Base-by-base conservation (phyloP, 2,329 filamentous ascomycete species). In the Cladophialophora psammophila region DNA sequence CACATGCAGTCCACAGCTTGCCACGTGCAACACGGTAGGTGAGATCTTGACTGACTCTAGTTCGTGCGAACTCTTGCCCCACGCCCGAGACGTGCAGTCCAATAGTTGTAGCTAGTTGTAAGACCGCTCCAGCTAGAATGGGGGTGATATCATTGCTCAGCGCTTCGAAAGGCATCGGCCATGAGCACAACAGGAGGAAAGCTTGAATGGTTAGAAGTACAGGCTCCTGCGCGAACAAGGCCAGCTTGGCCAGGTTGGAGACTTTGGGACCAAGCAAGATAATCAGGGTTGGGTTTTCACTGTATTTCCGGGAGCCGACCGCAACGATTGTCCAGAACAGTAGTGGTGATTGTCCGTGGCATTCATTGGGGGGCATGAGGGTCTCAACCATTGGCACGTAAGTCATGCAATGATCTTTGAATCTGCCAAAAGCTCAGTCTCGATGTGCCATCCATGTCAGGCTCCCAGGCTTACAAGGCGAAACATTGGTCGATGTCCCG, bases 291-390 rank as follows among this genome's bases (percentile, higher is more conserved):
- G 83, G 78, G 67, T 88, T 85, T 13, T 79, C 75, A 32, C 82
- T 80, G 68, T 85, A 89, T 55, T 86, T 84, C 42, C 88, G 83
- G 35, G 86, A 84, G 13, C 87, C 87, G 40, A 89, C 83, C 50
- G 85, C 84, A 53, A 90, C 81, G 59, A 90, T 86, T 35, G 86
- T 86, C 88, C 88, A 90, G 75, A 89, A 89, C 6, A 90, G 81
- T 3, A 90, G 78, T 18, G 85, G 86, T 55, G 85, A 87, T 38
- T 83, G 78, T 26, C 80, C 80, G 70, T 86, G 85, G 74, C 86
- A 88, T 54, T 85, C 81, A 42, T 88, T 84, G 1, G 86, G 83
- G 8, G 80, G 76, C 64, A 81, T 80, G 8, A 80, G 75, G 50
- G 80, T 80, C 65, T 88, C 86, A 40, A 90, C 80, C 67, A 90